phyloP scores from a whole-genome alignment of 169 alveolate species.

The Plasmodium gonderi region DNA sequence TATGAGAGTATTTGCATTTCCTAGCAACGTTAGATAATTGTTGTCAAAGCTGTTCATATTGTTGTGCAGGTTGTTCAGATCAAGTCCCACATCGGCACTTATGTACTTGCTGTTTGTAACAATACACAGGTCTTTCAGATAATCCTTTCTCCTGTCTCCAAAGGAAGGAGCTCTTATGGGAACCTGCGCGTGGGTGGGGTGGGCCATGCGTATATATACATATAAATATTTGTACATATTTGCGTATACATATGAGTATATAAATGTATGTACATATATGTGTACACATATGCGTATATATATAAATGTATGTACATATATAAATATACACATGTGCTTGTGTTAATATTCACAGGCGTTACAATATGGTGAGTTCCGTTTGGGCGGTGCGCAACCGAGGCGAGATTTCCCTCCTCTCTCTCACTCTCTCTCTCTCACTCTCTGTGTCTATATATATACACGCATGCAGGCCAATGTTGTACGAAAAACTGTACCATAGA shows the following conservation, averaged over 20 bases:
- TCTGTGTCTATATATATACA: too few species aligned
- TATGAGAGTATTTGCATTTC: constrained; percentile 87
- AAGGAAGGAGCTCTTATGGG: constrained; percentile 91
- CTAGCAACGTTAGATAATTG: constrained; percentile 77
- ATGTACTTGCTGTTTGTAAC: constrained; percentile 90
- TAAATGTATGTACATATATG: too few species aligned
- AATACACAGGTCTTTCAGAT: constrained; percentile 88
- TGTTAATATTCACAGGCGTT: too few species aligned
- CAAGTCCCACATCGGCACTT: constrained; percentile 88
- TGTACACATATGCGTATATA: too few species aligned
- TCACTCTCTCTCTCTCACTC: too few species aligned
- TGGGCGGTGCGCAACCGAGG: too few species aligned
- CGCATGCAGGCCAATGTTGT: too few species aligned
- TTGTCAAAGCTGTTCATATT: constrained; percentile 78
- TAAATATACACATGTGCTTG: too few species aligned
- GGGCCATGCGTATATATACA: neutral
- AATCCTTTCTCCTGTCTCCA: constrained; percentile 92
- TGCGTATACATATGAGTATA: too few species aligned
- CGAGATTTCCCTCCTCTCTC: too few species aligned
- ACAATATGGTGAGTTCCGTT: neutral
- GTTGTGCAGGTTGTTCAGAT: constrained; percentile 84
- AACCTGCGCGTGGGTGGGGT: constrained; percentile 70
- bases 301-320: too few species aligned
- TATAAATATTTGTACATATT: too few species aligned
- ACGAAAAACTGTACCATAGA: neutral